A percentile compares a stretch with the other conserved stretches of the same genome.
phyloP scores from a whole-genome alignment of 1,284 basidiomycete species.

The Chiua sp. region DNA sequence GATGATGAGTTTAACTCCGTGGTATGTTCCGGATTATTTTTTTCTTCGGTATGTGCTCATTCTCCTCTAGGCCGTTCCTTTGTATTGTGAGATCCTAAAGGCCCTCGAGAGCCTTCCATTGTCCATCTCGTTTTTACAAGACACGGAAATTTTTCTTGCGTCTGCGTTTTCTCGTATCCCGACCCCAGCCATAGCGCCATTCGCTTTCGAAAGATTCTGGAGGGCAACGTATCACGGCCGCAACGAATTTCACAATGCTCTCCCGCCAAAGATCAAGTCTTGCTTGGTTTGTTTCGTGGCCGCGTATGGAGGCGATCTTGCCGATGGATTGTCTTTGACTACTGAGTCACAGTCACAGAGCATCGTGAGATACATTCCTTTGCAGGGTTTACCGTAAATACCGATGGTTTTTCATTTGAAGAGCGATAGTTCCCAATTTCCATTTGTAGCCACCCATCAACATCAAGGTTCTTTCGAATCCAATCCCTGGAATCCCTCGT shows the following conservation, averaged over 20 bases:
- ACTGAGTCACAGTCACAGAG: slow-evolving; percentile 46
- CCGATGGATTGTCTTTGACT: slow-evolving; percentile 42
- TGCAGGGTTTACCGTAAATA: slow-evolving; percentile 9
- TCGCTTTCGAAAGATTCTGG: slow-evolving; percentile 59
- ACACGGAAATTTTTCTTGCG: slow-evolving; percentile 47
- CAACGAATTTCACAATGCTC: slow-evolving; percentile 37
- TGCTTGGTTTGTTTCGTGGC: slow-evolving; percentile 46
- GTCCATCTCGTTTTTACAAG: slow-evolving; percentile 44
- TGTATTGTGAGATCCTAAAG: slow-evolving; percentile 51
- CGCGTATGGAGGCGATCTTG: slow-evolving; percentile 48
- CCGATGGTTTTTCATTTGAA: slow-evolving; percentile 21
- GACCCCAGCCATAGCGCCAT: slow-evolving; percentile 49
- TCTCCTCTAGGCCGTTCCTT: slow-evolving; percentile 43
- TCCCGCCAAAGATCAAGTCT: slow-evolving; percentile 44
- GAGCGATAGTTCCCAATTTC: slow-evolving; percentile 10
- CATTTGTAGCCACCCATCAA: background rate
- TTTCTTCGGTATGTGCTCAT: slow-evolving; percentile 5
- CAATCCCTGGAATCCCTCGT: background rate
- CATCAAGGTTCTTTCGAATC: background rate
- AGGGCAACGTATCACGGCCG: slow-evolving; percentile 49
- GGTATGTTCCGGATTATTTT: slow-evolving; percentile 41
- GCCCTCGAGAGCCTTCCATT: slow-evolving; percentile 42
- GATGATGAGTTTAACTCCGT: slow-evolving; percentile 51
- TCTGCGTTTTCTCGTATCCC: slow-evolving; percentile 55
- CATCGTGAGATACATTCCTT: slow-evolving; percentile 28